Percentiles rank a stretch among this genome's conserved stretches.
Conservation (phyloP, 345 rosid genomes). For the Lepidium didymum region DNA sequence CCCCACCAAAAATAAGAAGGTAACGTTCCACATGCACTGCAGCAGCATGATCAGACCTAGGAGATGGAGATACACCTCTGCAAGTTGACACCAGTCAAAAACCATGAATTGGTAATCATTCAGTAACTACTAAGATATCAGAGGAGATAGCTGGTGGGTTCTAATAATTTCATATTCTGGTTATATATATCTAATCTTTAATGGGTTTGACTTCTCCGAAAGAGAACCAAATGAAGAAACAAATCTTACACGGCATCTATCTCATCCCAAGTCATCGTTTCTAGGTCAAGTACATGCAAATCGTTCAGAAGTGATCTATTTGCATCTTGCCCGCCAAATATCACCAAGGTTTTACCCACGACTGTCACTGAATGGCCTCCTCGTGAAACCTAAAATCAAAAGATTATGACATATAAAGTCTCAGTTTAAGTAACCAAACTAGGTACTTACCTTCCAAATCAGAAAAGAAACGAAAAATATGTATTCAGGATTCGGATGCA, state of each 20-base stretch:
- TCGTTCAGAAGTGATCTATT: conserved; percentile 87
- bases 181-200: background rate
- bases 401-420: conserved; percentile 3
- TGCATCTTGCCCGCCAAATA: conserved; percentile 98
- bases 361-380: conserved; percentile 95
- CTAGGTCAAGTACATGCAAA: conserved; percentile 92
- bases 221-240: background rate
- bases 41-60: conserved; percentile 98
- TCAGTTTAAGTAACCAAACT: background rate
- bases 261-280: conserved; percentile 99
- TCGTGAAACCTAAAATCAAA: conserved; percentile 71
- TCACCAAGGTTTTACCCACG: conserved; percentile 76
- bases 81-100: conserved; percentile 25
- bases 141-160: background rate
- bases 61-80: conserved; percentile 95
- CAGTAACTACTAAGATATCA: conserved; percentile 1
- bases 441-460: background rate
- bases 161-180: conserved; percentile 1
- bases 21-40: conserved; percentile 95
- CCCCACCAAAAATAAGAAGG: conserved; percentile 97
- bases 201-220: background rate
- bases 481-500: background rate
- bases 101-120: background rate
- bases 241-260: conserved; percentile 79
- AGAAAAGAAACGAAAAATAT: background rate